Evolutionary conservation across 129 eudicot genomes (phyloP).

Genomic region (Pulicaria dysenterica): DNA sequence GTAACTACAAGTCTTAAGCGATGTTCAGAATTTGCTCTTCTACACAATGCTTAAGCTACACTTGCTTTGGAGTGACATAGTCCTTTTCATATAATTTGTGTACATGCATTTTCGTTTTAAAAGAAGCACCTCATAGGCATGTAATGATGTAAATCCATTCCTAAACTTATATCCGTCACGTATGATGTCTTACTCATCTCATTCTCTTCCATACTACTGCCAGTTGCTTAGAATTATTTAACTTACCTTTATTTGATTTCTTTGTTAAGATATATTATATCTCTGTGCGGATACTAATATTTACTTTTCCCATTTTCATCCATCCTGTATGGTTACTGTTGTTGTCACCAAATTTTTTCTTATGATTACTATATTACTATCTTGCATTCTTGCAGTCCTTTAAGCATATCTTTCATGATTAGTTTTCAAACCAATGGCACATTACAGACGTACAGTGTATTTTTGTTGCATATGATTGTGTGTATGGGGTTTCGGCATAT

Average conservation of each 20-base stretch:
- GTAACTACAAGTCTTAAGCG: background rate
- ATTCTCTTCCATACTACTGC: too few relatives aligned
- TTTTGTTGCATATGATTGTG: conserved; percentile 12
- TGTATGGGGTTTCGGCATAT: conserved; percentile 1
- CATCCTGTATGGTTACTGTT: too few relatives aligned
- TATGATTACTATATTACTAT: background rate
- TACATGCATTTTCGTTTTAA: background rate
- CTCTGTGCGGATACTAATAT: too few relatives aligned
- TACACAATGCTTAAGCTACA: background rate
- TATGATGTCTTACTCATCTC: too few relatives aligned
- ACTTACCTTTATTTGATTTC: too few relatives aligned
- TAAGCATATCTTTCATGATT: background rate
- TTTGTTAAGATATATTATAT: too few relatives aligned
- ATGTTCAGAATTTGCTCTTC: background rate
- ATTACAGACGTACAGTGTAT: background rate
- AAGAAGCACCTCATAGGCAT: background rate
- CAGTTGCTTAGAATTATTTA: too few relatives aligned
- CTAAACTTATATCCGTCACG: background rate
- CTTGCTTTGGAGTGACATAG: background rate
- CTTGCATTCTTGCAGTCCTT: conserved; percentile 3
- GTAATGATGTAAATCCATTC: background rate
- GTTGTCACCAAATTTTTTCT: background rate
- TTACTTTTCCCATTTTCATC: too few relatives aligned
- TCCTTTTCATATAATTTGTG: background rate
- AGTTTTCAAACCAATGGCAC: background rate